phyloP scores from a whole-genome alignment of 306 rosid species.

The Ziziphus jujuba region DNA sequence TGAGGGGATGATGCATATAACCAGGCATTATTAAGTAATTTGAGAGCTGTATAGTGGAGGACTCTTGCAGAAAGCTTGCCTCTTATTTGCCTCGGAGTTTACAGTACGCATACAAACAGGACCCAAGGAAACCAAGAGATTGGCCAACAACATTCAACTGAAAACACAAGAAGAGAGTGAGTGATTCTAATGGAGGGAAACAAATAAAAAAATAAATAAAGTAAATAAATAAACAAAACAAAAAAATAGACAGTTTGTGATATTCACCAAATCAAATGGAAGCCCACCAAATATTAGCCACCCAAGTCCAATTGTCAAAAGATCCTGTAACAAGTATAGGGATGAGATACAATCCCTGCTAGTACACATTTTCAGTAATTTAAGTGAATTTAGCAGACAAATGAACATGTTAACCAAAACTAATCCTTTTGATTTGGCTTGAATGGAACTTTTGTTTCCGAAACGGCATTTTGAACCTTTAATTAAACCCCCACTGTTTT shows the following conservation, averaged over 20 bases:
- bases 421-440: too few relatives aligned
- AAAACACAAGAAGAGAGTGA: slow-evolving; percentile 6
- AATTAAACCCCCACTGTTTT: too few relatives aligned
- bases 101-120: slow-evolving; percentile 65
- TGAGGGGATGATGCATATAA: slow-evolving; percentile 18
- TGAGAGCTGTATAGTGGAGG: slow-evolving; percentile 4
- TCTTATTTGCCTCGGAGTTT: slow-evolving; percentile 58
- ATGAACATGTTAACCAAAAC: neutral
- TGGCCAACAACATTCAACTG: slow-evolving; percentile 71
- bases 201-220: neutral
- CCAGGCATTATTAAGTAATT: slow-evolving; percentile 20
- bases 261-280: slow-evolving; percentile 52
- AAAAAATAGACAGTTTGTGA: slow-evolving; percentile 1
- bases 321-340: slow-evolving; percentile 35
- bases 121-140: slow-evolving; percentile 67
- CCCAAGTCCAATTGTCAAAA: slow-evolving; percentile 52
- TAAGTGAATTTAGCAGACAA: neutral
- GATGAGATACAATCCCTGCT: slow-evolving; percentile 2
- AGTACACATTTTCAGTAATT: neutral
- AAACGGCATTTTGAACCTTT: too few relatives aligned
- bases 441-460: too few relatives aligned
- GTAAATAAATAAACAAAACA: neutral
- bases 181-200: slow-evolving; percentile 1
- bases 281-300: slow-evolving; percentile 64
- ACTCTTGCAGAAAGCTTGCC: slow-evolving; percentile 6